Percentiles rank a stretch among this genome's conserved stretches.
Evolutionary conservation across 83 land plant species (phyloP).

Genomic region (Thuja plicata): DNA sequence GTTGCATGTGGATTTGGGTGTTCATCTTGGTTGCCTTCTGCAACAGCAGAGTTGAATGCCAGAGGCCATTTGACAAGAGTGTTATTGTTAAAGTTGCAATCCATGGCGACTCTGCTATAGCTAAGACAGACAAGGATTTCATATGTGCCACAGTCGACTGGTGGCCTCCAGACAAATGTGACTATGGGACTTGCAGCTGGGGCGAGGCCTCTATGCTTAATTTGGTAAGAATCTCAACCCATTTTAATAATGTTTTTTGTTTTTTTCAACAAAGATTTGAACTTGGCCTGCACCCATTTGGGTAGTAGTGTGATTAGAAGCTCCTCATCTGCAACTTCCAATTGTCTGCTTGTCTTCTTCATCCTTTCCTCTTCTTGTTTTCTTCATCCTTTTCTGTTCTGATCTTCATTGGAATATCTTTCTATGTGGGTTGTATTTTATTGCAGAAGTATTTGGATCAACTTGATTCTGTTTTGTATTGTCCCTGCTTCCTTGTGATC

Average conservation of each 20-base stretch:
- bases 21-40: not conserved
- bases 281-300: not conserved
- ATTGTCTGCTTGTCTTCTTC: not conserved
- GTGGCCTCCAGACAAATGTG: constrained; percentile 39
- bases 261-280: not conserved
- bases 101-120: constrained; percentile 2
- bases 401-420: not conserved
- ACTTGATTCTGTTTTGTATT: not conserved
- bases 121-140: constrained; percentile 15
- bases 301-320: not conserved
- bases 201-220: constrained; percentile 26
- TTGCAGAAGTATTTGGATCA: not conserved
- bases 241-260: not conserved
- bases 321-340: not conserved
- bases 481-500: not conserved
- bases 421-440: not conserved
- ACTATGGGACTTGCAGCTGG: constrained; percentile 38
- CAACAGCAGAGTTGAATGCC: not conserved
- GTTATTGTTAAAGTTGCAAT: constrained; percentile 6
- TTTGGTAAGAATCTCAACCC: constrained; percentile 9
- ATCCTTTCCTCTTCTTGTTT: not conserved
- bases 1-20: not conserved
- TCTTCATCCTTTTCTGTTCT: not conserved
- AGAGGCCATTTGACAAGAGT: not conserved
- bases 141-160: constrained; percentile 30